A percentile compares a stretch with the other conserved stretches of the same genome.
phyloP scores from a whole-genome alignment of 2,329 filamentous ascomycete species.

The Ceratocystis destructans region DNA sequence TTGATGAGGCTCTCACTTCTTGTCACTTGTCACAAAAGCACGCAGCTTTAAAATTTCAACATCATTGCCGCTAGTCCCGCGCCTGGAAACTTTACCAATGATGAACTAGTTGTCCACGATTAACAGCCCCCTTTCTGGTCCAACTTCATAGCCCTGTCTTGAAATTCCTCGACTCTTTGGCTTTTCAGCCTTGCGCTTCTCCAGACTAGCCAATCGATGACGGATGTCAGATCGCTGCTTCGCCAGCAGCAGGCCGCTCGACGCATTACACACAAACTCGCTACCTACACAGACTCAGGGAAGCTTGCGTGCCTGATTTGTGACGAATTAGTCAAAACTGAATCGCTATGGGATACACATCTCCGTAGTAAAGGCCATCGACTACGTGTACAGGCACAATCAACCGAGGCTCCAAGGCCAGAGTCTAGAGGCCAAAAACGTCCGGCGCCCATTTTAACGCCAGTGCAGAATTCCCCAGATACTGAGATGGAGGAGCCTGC shows the following conservation, averaged over 20 bases:
- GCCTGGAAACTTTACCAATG: not conserved
- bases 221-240: conserved; percentile 66
- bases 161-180: not conserved
- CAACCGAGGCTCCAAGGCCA: conserved; percentile 20
- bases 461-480: conserved; percentile 22
- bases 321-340: conserved; percentile 48
- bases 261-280: conserved; percentile 55
- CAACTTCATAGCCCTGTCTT: conserved; percentile 8
- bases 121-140: conserved; percentile 3
- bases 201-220: conserved; percentile 36
- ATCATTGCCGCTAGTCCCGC: too few relatives aligned
- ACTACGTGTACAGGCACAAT: conserved; percentile 17
- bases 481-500: not conserved
- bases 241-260: conserved; percentile 64
- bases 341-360: conserved; percentile 54
- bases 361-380: conserved; percentile 36
- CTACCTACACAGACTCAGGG: conserved; percentile 53
- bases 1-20: too few relatives aligned
- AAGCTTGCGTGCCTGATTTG: conserved; percentile 56
- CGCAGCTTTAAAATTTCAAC: too few relatives aligned
- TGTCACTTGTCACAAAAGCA: too few relatives aligned
- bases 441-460: conserved; percentile 24
- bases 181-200: not conserved
- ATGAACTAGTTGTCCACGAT: not conserved
- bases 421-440: conserved; percentile 13